Conservation (phyloP, 768 basidiomycete species). For the Suillus sp. region DNA sequence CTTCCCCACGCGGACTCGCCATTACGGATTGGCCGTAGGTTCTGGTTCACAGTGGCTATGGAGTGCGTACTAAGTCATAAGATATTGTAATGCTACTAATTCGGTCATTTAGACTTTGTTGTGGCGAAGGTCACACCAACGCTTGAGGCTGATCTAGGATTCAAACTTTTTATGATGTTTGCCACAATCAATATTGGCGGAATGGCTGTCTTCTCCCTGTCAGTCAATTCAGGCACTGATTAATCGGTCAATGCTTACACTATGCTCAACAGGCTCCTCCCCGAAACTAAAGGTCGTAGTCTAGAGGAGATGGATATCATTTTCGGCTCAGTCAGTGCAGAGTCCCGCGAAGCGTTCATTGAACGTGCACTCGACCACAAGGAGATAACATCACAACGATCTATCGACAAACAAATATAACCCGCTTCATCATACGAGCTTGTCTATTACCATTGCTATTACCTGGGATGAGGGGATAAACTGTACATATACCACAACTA, state of each 20-base stretch:
- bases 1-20: constrained; percentile 82
- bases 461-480: background rate
- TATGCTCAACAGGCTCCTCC: constrained; percentile 45
- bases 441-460: background rate
- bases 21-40: constrained; percentile 76
- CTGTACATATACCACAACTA: background rate
- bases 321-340: constrained; percentile 58
- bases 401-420: constrained; percentile 17
- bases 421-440: background rate
- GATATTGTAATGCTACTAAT: constrained; percentile 1
- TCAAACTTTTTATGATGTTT: constrained; percentile 79
- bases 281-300: constrained; percentile 61
- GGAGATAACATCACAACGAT: constrained; percentile 13
- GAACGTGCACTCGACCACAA: constrained; percentile 26
- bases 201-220: constrained; percentile 71
- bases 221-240: constrained; percentile 22
- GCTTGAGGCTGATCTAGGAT: constrained; percentile 61
- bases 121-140: constrained; percentile 72
- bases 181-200: constrained; percentile 71
- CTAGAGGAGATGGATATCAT: constrained; percentile 59
- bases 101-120: constrained; percentile 55
- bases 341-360: constrained; percentile 57
- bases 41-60: constrained; percentile 83
- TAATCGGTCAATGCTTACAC: constrained; percentile 2
- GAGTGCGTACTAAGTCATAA: constrained; percentile 47